These are phyloP conservation scores for Psilocybe subaeruginosa DNA, from an alignment of 768 basidiomycete species.

Conservation along the genomic window DNA sequence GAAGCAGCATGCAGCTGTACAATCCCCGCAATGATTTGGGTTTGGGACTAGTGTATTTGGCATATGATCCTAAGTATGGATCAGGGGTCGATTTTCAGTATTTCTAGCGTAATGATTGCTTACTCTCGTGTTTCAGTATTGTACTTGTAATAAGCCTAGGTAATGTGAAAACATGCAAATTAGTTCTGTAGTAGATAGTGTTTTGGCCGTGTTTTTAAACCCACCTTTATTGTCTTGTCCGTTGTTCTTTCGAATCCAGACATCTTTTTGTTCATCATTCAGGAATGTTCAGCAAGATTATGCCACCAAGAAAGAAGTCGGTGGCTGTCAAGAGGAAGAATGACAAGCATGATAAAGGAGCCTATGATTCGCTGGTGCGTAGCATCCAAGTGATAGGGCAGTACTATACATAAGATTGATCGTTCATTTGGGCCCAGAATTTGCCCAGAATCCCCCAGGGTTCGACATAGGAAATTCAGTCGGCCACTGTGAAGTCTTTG, in stretches of 20 bases:
- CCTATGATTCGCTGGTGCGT: too few relatives aligned
- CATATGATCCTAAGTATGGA: not conserved
- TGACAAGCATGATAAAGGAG: too few relatives aligned
- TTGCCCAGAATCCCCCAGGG: too few relatives aligned
- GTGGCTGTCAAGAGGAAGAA: too few relatives aligned
- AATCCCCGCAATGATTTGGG: not conserved
- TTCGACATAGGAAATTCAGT: too few relatives aligned
- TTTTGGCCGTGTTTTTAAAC: not conserved
- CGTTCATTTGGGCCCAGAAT: too few relatives aligned
- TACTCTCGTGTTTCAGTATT: not conserved
- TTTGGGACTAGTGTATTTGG: not conserved
- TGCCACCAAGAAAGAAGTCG: too few relatives aligned
- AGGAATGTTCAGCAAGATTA: not conserved
- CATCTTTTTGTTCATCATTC: not conserved
- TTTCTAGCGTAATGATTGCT: not conserved
- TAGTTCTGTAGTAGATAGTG: not conserved
- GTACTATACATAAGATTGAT: too few relatives aligned
- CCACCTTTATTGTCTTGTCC: not conserved
- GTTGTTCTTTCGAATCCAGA: too few relatives aligned
- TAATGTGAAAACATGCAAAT: not conserved
- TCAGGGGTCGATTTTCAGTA: not conserved
- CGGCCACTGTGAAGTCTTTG: not conserved
- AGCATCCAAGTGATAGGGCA: too few relatives aligned
- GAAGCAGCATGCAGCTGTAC: not conserved
- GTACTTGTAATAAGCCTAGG: not conserved